Percentiles rank a stretch among this genome's conserved stretches.
phyloP scores from a whole-genome alignment of 2,329 filamentous ascomycete species.

The Lecanicillium sp. region DNA sequence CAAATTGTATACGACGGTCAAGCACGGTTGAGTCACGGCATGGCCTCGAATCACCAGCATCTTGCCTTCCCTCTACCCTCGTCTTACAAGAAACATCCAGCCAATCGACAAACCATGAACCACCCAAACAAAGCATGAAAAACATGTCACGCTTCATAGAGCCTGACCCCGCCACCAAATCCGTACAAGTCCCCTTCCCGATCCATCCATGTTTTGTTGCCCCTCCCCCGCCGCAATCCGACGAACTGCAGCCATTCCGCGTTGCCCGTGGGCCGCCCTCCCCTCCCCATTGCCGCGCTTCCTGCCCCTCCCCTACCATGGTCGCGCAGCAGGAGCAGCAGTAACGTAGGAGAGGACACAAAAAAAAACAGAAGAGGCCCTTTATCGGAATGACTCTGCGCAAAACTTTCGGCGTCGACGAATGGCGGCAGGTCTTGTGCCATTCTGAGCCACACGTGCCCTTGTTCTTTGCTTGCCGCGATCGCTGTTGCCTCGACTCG shows the following conservation, averaged over 20 bases:
- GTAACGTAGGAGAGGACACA: not conserved
- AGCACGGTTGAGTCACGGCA: too few species aligned
- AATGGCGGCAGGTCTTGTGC: not conserved
- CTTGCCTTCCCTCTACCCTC: not conserved
- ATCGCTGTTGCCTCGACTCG: not conserved
- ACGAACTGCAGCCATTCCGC: slow-evolving; percentile 4
- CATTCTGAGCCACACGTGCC: slow-evolving; percentile 6
- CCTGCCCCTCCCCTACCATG: not conserved
- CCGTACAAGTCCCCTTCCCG: not conserved
- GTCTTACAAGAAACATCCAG: not conserved
- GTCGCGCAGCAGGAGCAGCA: not conserved
- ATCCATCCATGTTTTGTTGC: not conserved
- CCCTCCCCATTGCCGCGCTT: slow-evolving; percentile 4
- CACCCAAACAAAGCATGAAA: not conserved
- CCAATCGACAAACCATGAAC: not conserved
- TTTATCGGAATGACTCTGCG: not conserved
- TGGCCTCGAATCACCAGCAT: too few species aligned
- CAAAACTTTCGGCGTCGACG: not conserved
- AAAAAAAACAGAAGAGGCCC: not conserved
- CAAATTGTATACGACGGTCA: not conserved
- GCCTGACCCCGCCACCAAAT: not conserved
- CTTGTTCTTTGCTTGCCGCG: slow-evolving; percentile 2
- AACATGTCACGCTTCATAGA: not conserved
- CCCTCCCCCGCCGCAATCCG: slow-evolving; percentile 4
- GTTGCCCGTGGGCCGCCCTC: slow-evolving; percentile 6